These are phyloP conservation scores for Scytalidium lignicola DNA, from an alignment of 2,329 filamentous ascomycete species.

Conservation along the genomic window DNA sequence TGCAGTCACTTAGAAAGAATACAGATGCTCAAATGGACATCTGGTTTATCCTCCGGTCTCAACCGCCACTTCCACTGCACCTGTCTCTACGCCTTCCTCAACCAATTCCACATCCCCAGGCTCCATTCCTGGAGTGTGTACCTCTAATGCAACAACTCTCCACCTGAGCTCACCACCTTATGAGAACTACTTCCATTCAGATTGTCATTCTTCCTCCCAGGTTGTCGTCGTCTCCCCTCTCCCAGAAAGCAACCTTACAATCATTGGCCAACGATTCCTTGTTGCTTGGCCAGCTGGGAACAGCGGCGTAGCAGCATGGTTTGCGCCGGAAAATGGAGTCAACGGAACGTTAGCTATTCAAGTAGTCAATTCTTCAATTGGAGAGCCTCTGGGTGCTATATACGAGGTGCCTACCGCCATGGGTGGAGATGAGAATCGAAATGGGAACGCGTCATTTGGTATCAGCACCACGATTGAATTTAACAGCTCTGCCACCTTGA, in stretches of 20 bases:
- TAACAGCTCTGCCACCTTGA: conserved; percentile 51
- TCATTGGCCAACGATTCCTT: conserved; percentile 53
- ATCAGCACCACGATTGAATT: conserved; percentile 49
- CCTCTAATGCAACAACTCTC: conserved; percentile 7
- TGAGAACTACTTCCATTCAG: conserved; percentile 61
- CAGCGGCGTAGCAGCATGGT: conserved; percentile 54
- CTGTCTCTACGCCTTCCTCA: conserved; percentile 3
- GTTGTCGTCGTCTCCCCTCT: conserved; percentile 56
- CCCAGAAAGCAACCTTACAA: conserved; percentile 44
- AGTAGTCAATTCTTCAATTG: conserved; percentile 43
- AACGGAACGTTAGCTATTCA: conserved; percentile 49
- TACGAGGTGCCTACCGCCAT: conserved; percentile 24
- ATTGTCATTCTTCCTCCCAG: conserved; percentile 54
- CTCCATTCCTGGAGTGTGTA: neutral
- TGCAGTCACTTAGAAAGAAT: neutral
- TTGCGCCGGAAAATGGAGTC: conserved; percentile 45
- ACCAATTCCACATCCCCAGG: too few relatives aligned
- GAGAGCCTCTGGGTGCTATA: conserved; percentile 42
- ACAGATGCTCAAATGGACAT: conserved; percentile 13
- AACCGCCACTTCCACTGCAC: conserved; percentile 4
- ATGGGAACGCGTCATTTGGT: conserved; percentile 41
- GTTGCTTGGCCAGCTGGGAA: conserved; percentile 63
- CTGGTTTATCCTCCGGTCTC: conserved; percentile 24
- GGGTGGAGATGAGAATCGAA: neutral
- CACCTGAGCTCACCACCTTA: conserved; percentile 42